A percentile compares a stretch with the other conserved stretches of the same genome.
Evolutionary conservation across 768 basidiomycete genomes (phyloP).

Genomic region (Astraeus odoratus): DNA sequence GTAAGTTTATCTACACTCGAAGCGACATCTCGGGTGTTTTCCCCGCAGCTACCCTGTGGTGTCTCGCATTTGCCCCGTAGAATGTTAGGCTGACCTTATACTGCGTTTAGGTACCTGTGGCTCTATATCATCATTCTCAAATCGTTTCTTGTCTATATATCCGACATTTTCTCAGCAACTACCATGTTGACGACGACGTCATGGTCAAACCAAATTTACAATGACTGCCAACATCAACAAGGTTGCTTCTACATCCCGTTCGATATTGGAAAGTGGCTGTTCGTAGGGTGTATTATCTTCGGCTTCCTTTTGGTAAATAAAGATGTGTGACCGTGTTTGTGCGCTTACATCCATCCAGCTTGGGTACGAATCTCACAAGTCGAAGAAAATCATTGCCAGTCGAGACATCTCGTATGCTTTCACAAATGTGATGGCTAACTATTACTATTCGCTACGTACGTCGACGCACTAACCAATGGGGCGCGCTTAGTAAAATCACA

Average conservation of each 20-base stretch:
- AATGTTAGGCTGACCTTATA: constrained; percentile 8
- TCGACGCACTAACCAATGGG: constrained; percentile 6
- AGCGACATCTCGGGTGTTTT: too few species aligned
- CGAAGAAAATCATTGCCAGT: constrained; percentile 90
- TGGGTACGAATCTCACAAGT: constrained; percentile 86
- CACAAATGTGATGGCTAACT: constrained; percentile 95
- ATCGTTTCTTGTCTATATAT: constrained; percentile 92
- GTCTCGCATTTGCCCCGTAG: too few species aligned
- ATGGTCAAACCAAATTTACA: constrained; percentile 91
- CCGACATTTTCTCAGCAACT: constrained; percentile 95
- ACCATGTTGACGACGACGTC: constrained; percentile 89
- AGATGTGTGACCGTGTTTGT: background rate
- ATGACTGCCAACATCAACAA: constrained; percentile 53
- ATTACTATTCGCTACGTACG: constrained; percentile 93
- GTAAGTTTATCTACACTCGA: constrained; percentile 35
- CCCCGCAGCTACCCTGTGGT: too few species aligned
- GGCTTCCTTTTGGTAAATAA: constrained; percentile 83
- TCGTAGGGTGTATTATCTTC: constrained; percentile 96
- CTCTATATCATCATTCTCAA: constrained; percentile 91
- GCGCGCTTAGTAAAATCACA: background rate
- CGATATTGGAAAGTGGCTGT: constrained; percentile 88
- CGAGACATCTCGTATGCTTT: constrained; percentile 97
- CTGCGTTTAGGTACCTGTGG: constrained; percentile 73
- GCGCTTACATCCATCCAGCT: constrained; percentile 41
- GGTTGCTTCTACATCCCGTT: constrained; percentile 87